These are phyloP conservation scores for Sideroxylon spinosum DNA, from an alignment of 179 eudicot genomes.

Conservation along the genomic window DNA sequence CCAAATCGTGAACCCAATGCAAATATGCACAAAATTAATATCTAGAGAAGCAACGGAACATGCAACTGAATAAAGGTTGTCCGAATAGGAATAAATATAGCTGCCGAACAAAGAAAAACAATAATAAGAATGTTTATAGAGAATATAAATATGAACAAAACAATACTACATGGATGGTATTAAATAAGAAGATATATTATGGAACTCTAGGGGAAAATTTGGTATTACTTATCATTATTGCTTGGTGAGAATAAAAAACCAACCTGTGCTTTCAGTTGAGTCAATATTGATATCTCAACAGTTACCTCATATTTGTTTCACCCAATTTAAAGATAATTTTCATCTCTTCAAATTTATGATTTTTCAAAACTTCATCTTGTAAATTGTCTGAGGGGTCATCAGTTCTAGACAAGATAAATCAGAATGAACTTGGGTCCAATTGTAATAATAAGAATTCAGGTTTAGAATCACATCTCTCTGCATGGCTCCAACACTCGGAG, in stretches of 20 bases:
- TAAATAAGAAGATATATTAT: not conserved
- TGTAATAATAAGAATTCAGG: not conserved
- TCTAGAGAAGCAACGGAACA: not conserved
- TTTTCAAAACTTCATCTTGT: not conserved
- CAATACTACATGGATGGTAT: not conserved
- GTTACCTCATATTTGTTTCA: not conserved
- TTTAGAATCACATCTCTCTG: not conserved
- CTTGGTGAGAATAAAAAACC: not conserved
- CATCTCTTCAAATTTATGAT: not conserved
- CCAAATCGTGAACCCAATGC: slow-evolving; percentile 12
- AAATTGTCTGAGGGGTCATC: not conserved
- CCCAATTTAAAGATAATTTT: not conserved
- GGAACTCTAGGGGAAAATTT: not conserved
- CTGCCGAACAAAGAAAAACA: slow-evolving; percentile 5
- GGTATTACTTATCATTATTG: not conserved
- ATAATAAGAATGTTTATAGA: not conserved
- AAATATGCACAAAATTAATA: not conserved
- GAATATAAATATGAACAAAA: not conserved
- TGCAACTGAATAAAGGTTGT: slow-evolving; percentile 1
- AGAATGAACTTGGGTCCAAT: not conserved
- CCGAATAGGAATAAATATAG: not conserved
- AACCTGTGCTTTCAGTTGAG: not conserved
- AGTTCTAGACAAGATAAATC: not conserved
- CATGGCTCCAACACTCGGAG: not conserved
- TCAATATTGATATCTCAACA: not conserved